These are phyloP conservation scores for Xylaria sp. DNA, from an alignment of 2,329 filamentous ascomycete species.

Conservation along the genomic window DNA sequence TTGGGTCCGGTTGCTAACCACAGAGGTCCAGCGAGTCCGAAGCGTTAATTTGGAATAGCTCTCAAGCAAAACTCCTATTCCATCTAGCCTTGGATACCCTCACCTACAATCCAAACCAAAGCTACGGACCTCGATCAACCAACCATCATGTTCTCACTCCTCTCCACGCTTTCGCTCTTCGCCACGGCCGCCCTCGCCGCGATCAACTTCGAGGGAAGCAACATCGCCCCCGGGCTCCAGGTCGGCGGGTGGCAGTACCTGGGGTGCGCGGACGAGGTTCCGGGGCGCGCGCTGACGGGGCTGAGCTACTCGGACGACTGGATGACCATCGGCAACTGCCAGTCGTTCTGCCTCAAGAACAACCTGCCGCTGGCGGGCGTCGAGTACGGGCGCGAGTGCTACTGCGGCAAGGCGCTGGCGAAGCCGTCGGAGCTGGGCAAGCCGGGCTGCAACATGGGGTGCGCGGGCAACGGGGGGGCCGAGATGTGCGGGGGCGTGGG, in stretches of 20 bases:
- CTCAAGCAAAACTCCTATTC: neutral
- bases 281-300: conserved; percentile 20
- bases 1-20: neutral
- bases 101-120: neutral
- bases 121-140: conserved; percentile 1
- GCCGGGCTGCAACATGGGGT: conserved; percentile 13
- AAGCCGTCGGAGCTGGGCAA: neutral
- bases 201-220: conserved; percentile 8
- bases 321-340: conserved; percentile 26
- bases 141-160: neutral
- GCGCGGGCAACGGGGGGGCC: conserved; percentile 5
- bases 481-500: conserved; percentile 14
- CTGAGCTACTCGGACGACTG: conserved; percentile 14
- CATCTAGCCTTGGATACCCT: neutral
- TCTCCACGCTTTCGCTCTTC: conserved; percentile 3
- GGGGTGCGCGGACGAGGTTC: conserved; percentile 22
- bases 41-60: neutral
- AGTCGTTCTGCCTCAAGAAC: conserved; percentile 22
- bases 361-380: conserved; percentile 18
- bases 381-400: conserved; percentile 27
- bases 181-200: conserved; percentile 1
- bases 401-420: conserved; percentile 17
- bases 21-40: conserved; percentile 5
- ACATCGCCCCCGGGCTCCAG: conserved; percentile 1
- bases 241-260: conserved; percentile 18